Evolutionary conservation across 768 basidiomycete species (phyloP), one percentile per base, ranked within the genome.

Genomic region (Neoboletus brunneissimus): DNA sequence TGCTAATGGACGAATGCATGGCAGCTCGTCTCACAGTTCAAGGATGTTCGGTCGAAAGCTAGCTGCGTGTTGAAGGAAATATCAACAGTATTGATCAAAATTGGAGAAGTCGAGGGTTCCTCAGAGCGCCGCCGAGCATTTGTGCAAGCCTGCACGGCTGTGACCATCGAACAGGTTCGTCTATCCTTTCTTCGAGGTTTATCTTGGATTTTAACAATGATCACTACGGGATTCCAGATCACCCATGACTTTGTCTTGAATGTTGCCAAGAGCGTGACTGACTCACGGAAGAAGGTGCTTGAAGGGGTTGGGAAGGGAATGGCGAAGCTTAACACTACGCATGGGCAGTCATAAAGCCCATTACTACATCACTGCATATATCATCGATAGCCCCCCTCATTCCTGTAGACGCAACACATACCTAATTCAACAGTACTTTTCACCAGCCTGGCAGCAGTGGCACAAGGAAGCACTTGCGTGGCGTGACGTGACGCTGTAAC

Each of bases 281-380:
- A 93, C 27, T 75, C 89, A 4, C 84, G 86, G 41, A 88, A 82
- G 69, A 88, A 84, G 69, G 81, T 87, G 8, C 69, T 84, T 22
- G 88, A 89, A 53, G 89, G 89, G 27, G 74, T 86, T 41, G 85
- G 82, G 29, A 90, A 87, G 66, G 89, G 91, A 18, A 77, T 88
- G 53, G 64, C 69, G n/a, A 83, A 82, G 48, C 68, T 87, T 45
- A 75, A 73, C 63, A 70, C 76, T 37, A 74, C 71, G 12, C 75
- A 82, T 42, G 64, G 67, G 38, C 63, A 73, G 55, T 49, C 61
- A 54, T 74, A 51, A 58, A 31, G 32, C 48, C 20, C 8, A 2
- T 35, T 29, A 45, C 29, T 38, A 47, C 22, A 51, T 46, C 46
- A 53, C 32, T 13, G 20, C 49, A 60, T 54, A 51, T 42, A 62